These are phyloP conservation scores for Yarrowia alimentaria DNA, from an alignment of 805 yeast species.

Conservation along the genomic window DNA sequence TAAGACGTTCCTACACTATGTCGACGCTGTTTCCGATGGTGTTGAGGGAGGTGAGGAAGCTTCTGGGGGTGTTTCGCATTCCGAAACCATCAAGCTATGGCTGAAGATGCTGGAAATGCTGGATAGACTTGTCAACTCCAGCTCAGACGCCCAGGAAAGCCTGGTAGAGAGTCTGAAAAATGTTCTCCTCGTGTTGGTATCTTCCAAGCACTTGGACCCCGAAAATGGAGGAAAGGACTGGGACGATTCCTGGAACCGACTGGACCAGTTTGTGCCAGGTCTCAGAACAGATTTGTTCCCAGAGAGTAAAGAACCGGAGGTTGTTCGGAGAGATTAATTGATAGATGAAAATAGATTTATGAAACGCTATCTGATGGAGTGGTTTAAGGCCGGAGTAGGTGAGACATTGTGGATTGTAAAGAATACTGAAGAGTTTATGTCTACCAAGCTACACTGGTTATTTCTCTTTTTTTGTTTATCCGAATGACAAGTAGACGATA, in stretches of 20 bases:
- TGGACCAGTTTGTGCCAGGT: slow-evolving; percentile 43
- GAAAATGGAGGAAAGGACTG: slow-evolving; percentile 39
- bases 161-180: slow-evolving; percentile 45
- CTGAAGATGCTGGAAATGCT: slow-evolving; percentile 40
- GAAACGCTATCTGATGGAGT: too few relatives aligned
- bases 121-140: slow-evolving; percentile 43
- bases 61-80: too few relatives aligned
- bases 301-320: slow-evolving; percentile 15
- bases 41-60: neutral
- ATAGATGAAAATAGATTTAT: neutral
- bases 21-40: slow-evolving; percentile 34
- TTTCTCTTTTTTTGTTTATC: too few relatives aligned
- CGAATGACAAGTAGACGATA: too few relatives aligned
- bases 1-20: slow-evolving; percentile 57
- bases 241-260: slow-evolving; percentile 41
- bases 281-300: slow-evolving; percentile 34
- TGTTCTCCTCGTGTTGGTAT: slow-evolving; percentile 42
- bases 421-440: too few relatives aligned
- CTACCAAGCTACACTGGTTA: too few relatives aligned
- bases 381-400: too few relatives aligned
- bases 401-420: too few relatives aligned
- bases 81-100: slow-evolving; percentile 40
- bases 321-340: neutral
- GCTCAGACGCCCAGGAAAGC: slow-evolving; percentile 43
- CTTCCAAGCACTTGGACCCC: slow-evolving; percentile 36